Percentiles rank a stretch among this genome's conserved stretches.
Evolutionary conservation across 139 green algal genomes (phyloP).

Genomic region (Volvox africanus): DNA sequence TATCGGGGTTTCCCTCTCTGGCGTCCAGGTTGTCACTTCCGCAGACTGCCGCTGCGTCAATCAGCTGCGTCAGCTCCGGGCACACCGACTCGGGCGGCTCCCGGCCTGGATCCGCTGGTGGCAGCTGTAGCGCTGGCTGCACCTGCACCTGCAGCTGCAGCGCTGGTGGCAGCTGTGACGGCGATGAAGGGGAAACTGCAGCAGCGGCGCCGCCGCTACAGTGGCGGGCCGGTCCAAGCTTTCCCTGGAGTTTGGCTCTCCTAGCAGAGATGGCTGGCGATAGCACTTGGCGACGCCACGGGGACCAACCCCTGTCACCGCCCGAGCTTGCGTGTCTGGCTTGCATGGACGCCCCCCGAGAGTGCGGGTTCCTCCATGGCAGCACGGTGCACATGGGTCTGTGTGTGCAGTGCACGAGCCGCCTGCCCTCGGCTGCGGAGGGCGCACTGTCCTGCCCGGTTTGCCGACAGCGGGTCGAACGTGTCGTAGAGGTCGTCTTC

Average conservation of each 20-base stretch:
- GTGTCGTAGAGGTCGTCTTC: constrained; percentile 12
- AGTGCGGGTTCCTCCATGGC: constrained; percentile 12
- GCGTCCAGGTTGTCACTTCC: neutral
- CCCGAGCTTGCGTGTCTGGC: constrained; percentile 7
- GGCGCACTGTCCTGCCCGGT: neutral
- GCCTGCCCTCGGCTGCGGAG: neutral
- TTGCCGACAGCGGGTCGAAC: neutral
- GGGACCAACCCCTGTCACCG: neutral
- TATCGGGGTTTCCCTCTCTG: neutral
- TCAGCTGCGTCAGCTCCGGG: neutral
- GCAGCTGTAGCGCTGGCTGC: neutral
- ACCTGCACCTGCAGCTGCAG: neutral
- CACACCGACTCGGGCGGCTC: too few relatives aligned
- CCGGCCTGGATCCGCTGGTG: too few relatives aligned
- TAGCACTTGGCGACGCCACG: neutral
- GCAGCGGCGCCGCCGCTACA: neutral
- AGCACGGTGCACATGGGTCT: constrained; percentile 16
- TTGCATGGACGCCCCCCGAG: neutral
- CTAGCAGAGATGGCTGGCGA: constrained; percentile 9
- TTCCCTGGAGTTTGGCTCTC: neutral
- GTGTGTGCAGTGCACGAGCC: neutral
- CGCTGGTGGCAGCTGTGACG: neutral
- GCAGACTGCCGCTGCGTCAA: too few relatives aligned
- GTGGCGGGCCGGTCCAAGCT: neutral
- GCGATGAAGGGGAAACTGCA: neutral